Percentiles rank a stretch among this genome's conserved stretches.
These are phyloP conservation scores for Oidiodendron maius DNA, from an alignment of 495 filamentous ascomycete genomes.

Conservation along the genomic window DNA sequence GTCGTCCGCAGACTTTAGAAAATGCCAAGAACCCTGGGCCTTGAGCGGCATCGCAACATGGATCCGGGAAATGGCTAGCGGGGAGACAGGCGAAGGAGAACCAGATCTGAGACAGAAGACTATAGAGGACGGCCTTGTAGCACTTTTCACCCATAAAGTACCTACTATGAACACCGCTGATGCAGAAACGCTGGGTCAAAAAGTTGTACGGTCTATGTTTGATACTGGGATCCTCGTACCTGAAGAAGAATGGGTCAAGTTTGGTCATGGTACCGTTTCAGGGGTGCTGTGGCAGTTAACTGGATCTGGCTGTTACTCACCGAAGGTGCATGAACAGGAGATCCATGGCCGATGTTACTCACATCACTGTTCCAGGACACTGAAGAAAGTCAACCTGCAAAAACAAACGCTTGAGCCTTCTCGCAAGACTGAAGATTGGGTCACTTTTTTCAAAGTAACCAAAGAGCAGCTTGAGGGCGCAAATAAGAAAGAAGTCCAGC, in stretches of 20 bases:
- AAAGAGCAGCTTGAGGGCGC: constrained; percentile 64
- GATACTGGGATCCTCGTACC: constrained; percentile 69
- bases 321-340: constrained; percentile 70
- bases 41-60: constrained; percentile 81
- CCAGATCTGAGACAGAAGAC: constrained; percentile 75
- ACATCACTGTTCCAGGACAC: constrained; percentile 84
- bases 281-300: constrained; percentile 93
- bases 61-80: constrained; percentile 84
- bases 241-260: constrained; percentile 98
- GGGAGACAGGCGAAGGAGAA: constrained; percentile 52
- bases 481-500: constrained; percentile 81
- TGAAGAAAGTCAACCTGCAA: constrained; percentile 87
- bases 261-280: constrained; percentile 65
- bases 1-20: constrained; percentile 74
- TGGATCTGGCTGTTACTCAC: constrained; percentile 85
- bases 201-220: constrained; percentile 78
- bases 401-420: constrained; percentile 62
- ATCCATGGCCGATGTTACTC: constrained; percentile 81
- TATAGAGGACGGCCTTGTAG: constrained; percentile 80
- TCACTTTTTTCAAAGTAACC: constrained; percentile 80
- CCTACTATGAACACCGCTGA: constrained; percentile 99
- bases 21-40: constrained; percentile 88
- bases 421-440: constrained; percentile 77
- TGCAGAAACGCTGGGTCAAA: constrained; percentile 78
- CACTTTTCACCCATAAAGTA: constrained; percentile 90